Conservation (phyloP, 768 basidiomycete species). For the Pleurotus salmoneostramineus region DNA sequence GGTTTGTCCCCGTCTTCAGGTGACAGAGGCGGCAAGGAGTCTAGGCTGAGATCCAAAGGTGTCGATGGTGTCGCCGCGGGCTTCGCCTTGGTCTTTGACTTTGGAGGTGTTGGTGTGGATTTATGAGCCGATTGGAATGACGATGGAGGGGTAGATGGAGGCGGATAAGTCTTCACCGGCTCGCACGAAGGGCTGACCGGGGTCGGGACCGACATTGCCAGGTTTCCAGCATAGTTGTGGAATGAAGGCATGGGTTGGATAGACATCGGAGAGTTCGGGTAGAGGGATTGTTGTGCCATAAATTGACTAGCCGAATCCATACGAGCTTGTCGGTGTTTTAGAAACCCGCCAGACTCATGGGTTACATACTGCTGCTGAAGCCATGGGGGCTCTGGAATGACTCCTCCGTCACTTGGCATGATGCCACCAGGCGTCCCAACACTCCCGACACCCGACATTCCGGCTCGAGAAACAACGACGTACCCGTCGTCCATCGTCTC, state of each 20-base stretch:
- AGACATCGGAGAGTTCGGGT: not conserved
- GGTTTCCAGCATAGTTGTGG: not conserved
- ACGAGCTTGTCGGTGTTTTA: constrained; percentile 1
- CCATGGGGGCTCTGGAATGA: constrained; percentile 3
- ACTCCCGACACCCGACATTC: not conserved
- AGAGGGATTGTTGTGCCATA: constrained; percentile 1
- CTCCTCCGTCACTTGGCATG: constrained; percentile 1
- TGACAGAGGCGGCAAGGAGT: constrained; percentile 1
- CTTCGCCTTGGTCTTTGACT: not conserved
- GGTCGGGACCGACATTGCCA: not conserved
- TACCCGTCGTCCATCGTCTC: constrained; percentile 5
- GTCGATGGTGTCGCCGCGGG: not conserved
- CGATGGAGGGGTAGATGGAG: not conserved
- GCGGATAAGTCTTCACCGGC: not conserved
- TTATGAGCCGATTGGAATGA: not conserved
- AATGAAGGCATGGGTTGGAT: not conserved
- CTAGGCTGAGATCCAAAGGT: constrained; percentile 1
- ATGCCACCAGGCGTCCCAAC: not conserved
- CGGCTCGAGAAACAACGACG: not conserved
- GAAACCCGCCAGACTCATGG: not conserved
- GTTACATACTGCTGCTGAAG: not conserved
- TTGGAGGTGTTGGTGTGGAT: not conserved
- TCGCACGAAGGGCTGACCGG: not conserved
- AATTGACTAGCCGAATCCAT: not conserved
- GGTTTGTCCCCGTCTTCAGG: constrained; percentile 5